Evolutionary conservation across 2,329 filamentous ascomycete species (phyloP).

Genomic region (Claviceps lovelessii): DNA sequence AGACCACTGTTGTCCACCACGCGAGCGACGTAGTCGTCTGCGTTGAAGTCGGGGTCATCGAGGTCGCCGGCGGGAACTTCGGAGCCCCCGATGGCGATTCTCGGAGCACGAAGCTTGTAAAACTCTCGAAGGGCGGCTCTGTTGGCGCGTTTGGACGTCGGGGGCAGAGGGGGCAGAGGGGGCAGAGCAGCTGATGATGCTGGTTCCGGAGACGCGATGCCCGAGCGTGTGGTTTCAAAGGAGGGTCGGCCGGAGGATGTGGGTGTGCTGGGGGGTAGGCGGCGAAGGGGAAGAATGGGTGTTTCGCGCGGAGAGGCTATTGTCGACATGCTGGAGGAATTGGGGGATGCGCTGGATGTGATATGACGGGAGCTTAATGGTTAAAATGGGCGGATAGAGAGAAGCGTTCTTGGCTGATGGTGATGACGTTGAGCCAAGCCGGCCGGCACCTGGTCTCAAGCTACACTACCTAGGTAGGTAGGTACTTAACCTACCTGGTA

Average conservation of each 20-base stretch:
- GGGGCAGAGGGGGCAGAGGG: conserved; percentile 19
- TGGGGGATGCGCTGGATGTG: background rate
- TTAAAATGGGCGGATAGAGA: background rate
- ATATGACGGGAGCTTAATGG: background rate
- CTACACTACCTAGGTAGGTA: no score
- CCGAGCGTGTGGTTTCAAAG: conserved; percentile 50
- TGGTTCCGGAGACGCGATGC: conserved; percentile 35
- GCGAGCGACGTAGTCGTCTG: conserved; percentile 50
- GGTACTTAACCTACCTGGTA: no score
- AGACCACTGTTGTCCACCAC: conserved; percentile 49
- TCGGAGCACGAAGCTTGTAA: conserved; percentile 56
- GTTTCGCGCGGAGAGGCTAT: conserved; percentile 49
- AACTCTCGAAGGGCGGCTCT: conserved; percentile 83
- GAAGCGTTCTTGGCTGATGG: background rate
- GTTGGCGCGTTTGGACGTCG: conserved; percentile 44
- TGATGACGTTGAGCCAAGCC: background rate
- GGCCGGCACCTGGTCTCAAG: background rate
- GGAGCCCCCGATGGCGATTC: conserved; percentile 32
- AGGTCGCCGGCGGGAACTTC: conserved; percentile 56
- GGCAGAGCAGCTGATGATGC: conserved; percentile 13
- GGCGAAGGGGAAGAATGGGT: conserved; percentile 33
- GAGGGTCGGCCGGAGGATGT: conserved; percentile 65
- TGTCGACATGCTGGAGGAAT: conserved; percentile 39
- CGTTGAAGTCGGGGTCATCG: conserved; percentile 58
- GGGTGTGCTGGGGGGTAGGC: conserved; percentile 45